A percentile compares a stretch with the other conserved stretches of the same genome.
Conservation (phyloP, 345 rosid species). For the Hirschfeldia incana region DNA sequence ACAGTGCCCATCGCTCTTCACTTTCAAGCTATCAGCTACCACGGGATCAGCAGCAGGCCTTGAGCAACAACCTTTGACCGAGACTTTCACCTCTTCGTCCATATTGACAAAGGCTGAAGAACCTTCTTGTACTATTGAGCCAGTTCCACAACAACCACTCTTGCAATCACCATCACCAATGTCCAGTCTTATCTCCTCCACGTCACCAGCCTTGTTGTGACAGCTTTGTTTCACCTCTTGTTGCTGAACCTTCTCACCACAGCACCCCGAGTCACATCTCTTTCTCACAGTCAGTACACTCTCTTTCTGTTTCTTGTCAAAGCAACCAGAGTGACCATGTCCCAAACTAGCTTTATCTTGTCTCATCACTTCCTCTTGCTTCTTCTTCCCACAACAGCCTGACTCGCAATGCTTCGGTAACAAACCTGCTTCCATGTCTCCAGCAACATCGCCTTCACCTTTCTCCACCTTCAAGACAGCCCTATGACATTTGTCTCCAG, state of each 20-base stretch:
- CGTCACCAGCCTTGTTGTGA: constrained; percentile 9
- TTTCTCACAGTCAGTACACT: constrained; percentile 7
- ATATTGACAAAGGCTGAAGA: background rate
- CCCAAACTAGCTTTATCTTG: background rate
- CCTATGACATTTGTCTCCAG: constrained; percentile 28
- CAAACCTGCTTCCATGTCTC: constrained; percentile 32
- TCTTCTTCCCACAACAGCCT: constrained; percentile 33
- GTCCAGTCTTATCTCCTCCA: constrained; percentile 12
- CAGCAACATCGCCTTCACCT: constrained; percentile 19
- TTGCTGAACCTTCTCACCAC: constrained; percentile 26
- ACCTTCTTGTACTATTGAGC: constrained; percentile 5
- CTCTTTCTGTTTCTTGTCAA: constrained; percentile 32
- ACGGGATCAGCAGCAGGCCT: constrained; percentile 15
- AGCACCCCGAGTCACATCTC: constrained; percentile 29
- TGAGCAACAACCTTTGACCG: constrained; percentile 13
- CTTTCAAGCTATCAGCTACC: constrained; percentile 27
- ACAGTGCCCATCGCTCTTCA: constrained; percentile 12
- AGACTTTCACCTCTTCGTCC: constrained; percentile 11
- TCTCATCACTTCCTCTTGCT: constrained; percentile 18
- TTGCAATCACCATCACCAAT: constrained; percentile 7
- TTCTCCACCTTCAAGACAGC: background rate
- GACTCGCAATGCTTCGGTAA: constrained; percentile 37
- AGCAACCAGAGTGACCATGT: constrained; percentile 36
- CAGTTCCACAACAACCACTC: constrained; percentile 28
- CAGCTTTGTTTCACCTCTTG: constrained; percentile 24